A percentile compares a stretch with the other conserved stretches of the same genome.
Evolutionary conservation across 2,329 filamentous ascomycete genomes (phyloP).

Genomic region (Elsinoe fawcettii): DNA sequence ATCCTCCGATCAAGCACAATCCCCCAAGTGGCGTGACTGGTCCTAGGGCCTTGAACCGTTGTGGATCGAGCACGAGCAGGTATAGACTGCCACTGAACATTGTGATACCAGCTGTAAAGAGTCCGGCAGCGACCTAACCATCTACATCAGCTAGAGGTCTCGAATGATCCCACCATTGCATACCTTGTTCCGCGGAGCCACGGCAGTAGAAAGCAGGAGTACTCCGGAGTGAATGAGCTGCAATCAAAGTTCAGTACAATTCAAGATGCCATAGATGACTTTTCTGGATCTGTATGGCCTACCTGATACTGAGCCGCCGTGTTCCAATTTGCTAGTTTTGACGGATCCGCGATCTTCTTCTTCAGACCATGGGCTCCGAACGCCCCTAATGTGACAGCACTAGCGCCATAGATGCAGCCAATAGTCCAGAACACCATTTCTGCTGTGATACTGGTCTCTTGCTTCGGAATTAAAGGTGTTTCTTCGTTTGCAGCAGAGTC

Average conservation of each 20-base stretch:
- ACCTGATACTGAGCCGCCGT: slow-evolving; percentile 64
- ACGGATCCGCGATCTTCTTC: slow-evolving; percentile 51
- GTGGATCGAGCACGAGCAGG: slow-evolving; percentile 54
- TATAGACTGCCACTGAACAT: slow-evolving; percentile 62
- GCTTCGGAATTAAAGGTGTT: background rate
- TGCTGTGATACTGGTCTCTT: background rate
- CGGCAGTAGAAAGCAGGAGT: slow-evolving; percentile 48
- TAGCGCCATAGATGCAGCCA: slow-evolving; percentile 55
- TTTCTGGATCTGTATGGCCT: slow-evolving; percentile 15
- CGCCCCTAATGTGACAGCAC: slow-evolving; percentile 54
- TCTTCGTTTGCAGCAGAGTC: background rate
- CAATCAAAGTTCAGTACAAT: background rate
- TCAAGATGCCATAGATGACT: too few relatives aligned
- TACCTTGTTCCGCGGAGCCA: slow-evolving; percentile 42
- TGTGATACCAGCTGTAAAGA: slow-evolving; percentile 59
- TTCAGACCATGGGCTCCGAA: slow-evolving; percentile 63
- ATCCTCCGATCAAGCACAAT: slow-evolving; percentile 57
- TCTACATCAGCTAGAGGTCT: background rate
- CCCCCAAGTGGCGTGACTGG: slow-evolving; percentile 60
- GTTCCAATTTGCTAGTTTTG: slow-evolving; percentile 51
- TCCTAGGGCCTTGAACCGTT: slow-evolving; percentile 52
- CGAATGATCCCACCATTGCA: too few relatives aligned
- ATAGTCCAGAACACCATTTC: slow-evolving; percentile 48
- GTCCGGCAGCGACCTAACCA: slow-evolving; percentile 44
- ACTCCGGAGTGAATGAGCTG: slow-evolving; percentile 57